Evolutionary conservation across 768 basidiomycete species (phyloP).

Genomic region (Pleurotus tuber-regium): DNA sequence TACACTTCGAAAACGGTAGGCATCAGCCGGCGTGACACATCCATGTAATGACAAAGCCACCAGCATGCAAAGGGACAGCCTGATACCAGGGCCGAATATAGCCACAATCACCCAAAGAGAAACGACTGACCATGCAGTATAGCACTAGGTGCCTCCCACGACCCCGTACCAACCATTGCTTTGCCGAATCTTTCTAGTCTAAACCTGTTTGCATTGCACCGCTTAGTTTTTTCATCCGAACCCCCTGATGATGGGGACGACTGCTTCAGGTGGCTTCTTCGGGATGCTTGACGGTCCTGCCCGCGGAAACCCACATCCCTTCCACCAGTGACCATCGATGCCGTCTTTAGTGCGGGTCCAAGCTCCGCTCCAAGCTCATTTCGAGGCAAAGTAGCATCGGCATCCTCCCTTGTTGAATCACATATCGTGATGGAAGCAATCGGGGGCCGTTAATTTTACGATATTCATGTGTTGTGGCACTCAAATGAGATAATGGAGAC

Average conservation of each 20-base stretch:
- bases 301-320: slow-evolving; percentile 2
- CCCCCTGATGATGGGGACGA: background rate
- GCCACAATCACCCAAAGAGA: background rate
- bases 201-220: slow-evolving; percentile 33
- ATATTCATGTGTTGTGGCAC: background rate
- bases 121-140: slow-evolving; percentile 46
- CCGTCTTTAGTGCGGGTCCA: slow-evolving; percentile 6
- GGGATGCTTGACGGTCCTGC: background rate
- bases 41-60: background rate
- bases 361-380: background rate
- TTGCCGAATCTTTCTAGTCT: slow-evolving; percentile 69
- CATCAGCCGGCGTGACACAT: background rate
- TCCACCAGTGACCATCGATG: background rate
- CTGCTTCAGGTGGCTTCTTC: background rate
- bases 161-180: slow-evolving; percentile 71
- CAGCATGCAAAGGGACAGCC: background rate
- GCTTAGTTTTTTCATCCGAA: background rate
- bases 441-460: background rate
- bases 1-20: background rate
- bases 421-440: background rate
- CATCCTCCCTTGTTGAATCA: background rate
- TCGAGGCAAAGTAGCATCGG: background rate
- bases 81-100: slow-evolving; percentile 3
- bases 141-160: slow-evolving; percentile 67
- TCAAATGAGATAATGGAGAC: background rate